phyloP scores from a whole-genome alignment of 179 eudicot species.

The Silene noctiflora region DNA sequence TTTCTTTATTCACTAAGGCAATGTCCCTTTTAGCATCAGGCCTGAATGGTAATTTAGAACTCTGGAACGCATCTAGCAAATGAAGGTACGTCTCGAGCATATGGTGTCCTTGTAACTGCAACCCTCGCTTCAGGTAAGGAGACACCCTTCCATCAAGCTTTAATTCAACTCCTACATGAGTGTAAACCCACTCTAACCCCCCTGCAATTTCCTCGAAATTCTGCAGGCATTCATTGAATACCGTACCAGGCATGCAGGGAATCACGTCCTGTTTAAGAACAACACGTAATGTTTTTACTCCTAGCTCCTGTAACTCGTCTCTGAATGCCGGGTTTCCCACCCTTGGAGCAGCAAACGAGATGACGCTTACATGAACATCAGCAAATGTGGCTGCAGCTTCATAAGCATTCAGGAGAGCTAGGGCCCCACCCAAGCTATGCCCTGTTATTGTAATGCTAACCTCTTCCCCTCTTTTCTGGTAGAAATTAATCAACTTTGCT shows the following conservation, averaged over 20 bases:
- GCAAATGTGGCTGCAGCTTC: slow-evolving; percentile 51
- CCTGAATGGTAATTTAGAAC: slow-evolving; percentile 41
- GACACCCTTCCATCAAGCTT: slow-evolving; percentile 54
- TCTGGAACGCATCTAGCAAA: slow-evolving; percentile 51
- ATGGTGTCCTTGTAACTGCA: slow-evolving; percentile 60
- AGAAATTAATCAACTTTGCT: slow-evolving; percentile 29
- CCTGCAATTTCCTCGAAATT: slow-evolving; percentile 56
- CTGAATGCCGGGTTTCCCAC: slow-evolving; percentile 70
- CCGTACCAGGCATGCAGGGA: slow-evolving; percentile 62
- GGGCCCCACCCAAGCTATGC: slow-evolving; percentile 73
- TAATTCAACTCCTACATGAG: slow-evolving; percentile 72
- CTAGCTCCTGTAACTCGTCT: slow-evolving; percentile 52
- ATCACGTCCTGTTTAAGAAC: slow-evolving; percentile 58
- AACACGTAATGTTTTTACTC: slow-evolving; percentile 56
- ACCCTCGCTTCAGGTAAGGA: slow-evolving; percentile 57
- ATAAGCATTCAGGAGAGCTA: slow-evolving; percentile 60
- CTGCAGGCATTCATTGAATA: slow-evolving; percentile 60
- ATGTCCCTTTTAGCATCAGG: slow-evolving; percentile 55
- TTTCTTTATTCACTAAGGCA: slow-evolving; percentile 65
- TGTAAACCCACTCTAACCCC: slow-evolving; percentile 67
- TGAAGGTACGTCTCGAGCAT: slow-evolving; percentile 74
- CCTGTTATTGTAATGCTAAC: slow-evolving; percentile 71
- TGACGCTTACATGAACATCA: slow-evolving; percentile 47
- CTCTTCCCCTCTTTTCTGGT: slow-evolving; percentile 44
- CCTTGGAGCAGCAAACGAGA: slow-evolving; percentile 73